These are phyloP conservation scores for Craspedostauros australis DNA, from an alignment of 108 stramenopile species.

Conservation along the genomic window DNA sequence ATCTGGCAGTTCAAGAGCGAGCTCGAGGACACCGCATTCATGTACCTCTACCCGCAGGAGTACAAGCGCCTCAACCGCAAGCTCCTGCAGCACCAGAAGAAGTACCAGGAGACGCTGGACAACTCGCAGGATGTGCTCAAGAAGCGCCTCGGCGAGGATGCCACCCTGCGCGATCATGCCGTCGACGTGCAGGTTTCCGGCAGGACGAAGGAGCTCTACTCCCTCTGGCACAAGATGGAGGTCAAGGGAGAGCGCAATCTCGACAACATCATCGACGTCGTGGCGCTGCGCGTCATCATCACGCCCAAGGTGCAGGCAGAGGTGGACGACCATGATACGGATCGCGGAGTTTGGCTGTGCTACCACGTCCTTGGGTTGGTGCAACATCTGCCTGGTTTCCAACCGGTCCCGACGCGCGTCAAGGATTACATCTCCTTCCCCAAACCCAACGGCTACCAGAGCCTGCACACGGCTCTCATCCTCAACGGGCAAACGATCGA, in stretches of 20 bases:
- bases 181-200: constrained; percentile 69
- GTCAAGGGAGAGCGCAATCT: constrained; percentile 74
- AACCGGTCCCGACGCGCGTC: constrained; percentile 82
- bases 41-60: constrained; percentile 89
- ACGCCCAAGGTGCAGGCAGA: constrained; percentile 50
- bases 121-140: constrained; percentile 66
- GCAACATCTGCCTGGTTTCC: constrained; percentile 85
- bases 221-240: constrained; percentile 94
- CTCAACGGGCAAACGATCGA: constrained; percentile 88
- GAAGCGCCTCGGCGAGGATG: constrained; percentile 59
- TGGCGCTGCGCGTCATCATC: constrained; percentile 88
- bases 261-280: constrained; percentile 87
- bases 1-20: constrained; percentile 96
- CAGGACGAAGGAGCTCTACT: constrained; percentile 90
- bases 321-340: constrained; percentile 34
- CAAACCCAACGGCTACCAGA: constrained; percentile 92
- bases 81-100: constrained; percentile 54
- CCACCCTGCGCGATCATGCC: constrained; percentile 62
- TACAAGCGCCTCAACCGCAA: constrained; percentile 75
- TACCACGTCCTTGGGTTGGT: constrained; percentile 91
- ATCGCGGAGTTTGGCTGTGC: constrained; percentile 85
- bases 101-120: constrained; percentile 74
- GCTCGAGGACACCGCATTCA: constrained; percentile 93
- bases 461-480: constrained; percentile 85
- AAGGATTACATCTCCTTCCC: constrained; percentile 95